phyloP scores from a whole-genome alignment of 2,329 filamentous ascomycete genomes.

The Pezicula rhizophila region DNA sequence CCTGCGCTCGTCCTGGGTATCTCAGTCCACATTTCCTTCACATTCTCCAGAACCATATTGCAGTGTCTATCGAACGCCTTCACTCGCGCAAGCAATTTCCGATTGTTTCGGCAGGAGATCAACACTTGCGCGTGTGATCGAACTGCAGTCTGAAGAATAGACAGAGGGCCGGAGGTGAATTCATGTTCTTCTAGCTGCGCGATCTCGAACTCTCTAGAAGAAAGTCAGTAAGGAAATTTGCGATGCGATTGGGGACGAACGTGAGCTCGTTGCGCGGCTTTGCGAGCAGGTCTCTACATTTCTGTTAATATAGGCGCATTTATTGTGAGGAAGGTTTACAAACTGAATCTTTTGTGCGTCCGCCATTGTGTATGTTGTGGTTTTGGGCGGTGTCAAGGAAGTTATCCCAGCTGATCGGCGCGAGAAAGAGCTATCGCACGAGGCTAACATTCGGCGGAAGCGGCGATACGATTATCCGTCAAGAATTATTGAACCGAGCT shows the following conservation, averaged over 20 bases:
- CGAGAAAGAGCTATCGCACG: too few species aligned
- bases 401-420: conserved; percentile 1
- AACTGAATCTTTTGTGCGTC: conserved; percentile 66
- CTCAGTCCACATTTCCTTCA: conserved; percentile 99
- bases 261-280: conserved; percentile 89
- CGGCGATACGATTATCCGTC: too few species aligned
- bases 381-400: conserved; percentile 16
- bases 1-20: conserved; percentile 75
- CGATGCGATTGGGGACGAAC: conserved; percentile 46
- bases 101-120: conserved; percentile 96
- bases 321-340: conserved; percentile 1
- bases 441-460: too few species aligned
- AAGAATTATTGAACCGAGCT: background rate
- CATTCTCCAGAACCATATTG: conserved; percentile 98
- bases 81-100: conserved; percentile 92
- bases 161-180: conserved; percentile 74
- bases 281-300: conserved; percentile 70
- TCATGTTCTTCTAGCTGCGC: conserved; percentile 74
- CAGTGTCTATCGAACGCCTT: conserved; percentile 98
- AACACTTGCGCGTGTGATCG: conserved; percentile 92
- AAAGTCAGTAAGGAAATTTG: conserved; percentile 15
- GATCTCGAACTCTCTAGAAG: conserved; percentile 78
- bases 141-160: conserved; percentile 93
- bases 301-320: conserved; percentile 13
- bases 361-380: conserved; percentile 43